phyloP scores from a whole-genome alignment of 1,284 basidiomycete genomes.

The Phylloporus sp. region DNA sequence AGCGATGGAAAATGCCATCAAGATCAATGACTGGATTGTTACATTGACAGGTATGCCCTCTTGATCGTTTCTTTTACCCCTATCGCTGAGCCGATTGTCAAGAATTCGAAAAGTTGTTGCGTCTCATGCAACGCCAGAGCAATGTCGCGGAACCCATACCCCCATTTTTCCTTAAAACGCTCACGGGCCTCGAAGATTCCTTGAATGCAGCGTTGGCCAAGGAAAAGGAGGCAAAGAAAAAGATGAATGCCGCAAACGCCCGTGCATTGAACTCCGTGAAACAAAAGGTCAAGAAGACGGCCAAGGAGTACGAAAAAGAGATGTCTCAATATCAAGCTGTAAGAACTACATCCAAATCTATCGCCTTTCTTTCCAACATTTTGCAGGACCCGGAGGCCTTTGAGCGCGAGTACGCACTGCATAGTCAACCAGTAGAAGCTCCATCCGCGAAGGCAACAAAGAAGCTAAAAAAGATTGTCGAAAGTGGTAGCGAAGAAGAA shows the following conservation, averaged over 20 bases:
- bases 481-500: constrained; percentile 49
- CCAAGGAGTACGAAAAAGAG: constrained; percentile 89
- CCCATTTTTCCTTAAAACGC: constrained; percentile 83
- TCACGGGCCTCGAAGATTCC: constrained; percentile 81
- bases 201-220: constrained; percentile 80
- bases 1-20: constrained; percentile 92
- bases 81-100: constrained; percentile 25
- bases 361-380: constrained; percentile 4
- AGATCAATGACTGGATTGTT: constrained; percentile 96
- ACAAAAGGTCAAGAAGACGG: constrained; percentile 93
- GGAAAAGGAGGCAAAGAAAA: constrained; percentile 94
- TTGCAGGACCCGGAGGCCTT: constrained; percentile 88
- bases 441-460: constrained; percentile 49
- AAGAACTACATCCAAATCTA: constrained; percentile 32
- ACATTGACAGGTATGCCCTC: constrained; percentile 79
- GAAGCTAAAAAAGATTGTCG: constrained; percentile 50
- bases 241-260: constrained; percentile 95
- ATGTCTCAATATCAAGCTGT: constrained; percentile 85
- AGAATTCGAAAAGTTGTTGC: constrained; percentile 97
- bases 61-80: background rate
- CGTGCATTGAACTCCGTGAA: constrained; percentile 96
- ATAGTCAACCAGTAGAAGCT: constrained; percentile 58
- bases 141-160: constrained; percentile 89
- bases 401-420: constrained; percentile 74
- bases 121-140: constrained; percentile 90